phyloP scores from a whole-genome alignment of 2,329 filamentous ascomycete genomes.

The Alternaria brassicicola region DNA sequence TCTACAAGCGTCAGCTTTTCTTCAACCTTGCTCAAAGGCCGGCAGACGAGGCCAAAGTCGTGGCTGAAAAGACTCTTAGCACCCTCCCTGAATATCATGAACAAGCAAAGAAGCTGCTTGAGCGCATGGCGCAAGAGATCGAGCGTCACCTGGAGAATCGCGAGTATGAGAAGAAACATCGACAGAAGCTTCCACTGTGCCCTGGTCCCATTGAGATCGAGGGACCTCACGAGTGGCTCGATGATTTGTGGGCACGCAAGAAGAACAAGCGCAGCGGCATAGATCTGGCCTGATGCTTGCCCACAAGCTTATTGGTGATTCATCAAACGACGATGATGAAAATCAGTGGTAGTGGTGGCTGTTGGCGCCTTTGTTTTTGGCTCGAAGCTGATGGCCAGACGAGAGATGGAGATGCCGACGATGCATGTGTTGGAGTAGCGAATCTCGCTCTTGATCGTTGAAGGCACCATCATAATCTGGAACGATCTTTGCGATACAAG shows the following conservation, averaged over 20 bases:
- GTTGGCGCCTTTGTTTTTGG: conserved; percentile 6
- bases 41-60: conserved; percentile 9
- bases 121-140: conserved; percentile 30
- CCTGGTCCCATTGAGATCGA: conserved; percentile 32
- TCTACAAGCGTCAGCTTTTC: conserved; percentile 35
- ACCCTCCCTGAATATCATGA: conserved; percentile 6
- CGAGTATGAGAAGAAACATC: conserved; percentile 31
- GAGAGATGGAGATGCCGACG: not conserved
- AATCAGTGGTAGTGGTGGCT: not conserved
- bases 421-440: not conserved
- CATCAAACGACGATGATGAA: not conserved
- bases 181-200: conserved; percentile 33
- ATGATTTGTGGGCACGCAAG: conserved; percentile 26
- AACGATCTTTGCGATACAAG: conserved; percentile 2
- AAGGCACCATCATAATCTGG: not conserved
- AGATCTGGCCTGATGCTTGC: not conserved
- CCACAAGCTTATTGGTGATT: not conserved
- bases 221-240: conserved; percentile 31
- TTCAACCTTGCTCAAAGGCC: conserved; percentile 18
- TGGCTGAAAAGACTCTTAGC: conserved; percentile 14
- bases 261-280: conserved; percentile 30
- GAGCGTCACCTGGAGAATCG: conserved; percentile 24
- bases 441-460: not conserved
- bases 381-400: conserved; percentile 1
- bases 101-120: conserved; percentile 18